Base-by-base conservation (phyloP, 805 yeast species). In the Sugiyamaella chiloensis region DNA sequence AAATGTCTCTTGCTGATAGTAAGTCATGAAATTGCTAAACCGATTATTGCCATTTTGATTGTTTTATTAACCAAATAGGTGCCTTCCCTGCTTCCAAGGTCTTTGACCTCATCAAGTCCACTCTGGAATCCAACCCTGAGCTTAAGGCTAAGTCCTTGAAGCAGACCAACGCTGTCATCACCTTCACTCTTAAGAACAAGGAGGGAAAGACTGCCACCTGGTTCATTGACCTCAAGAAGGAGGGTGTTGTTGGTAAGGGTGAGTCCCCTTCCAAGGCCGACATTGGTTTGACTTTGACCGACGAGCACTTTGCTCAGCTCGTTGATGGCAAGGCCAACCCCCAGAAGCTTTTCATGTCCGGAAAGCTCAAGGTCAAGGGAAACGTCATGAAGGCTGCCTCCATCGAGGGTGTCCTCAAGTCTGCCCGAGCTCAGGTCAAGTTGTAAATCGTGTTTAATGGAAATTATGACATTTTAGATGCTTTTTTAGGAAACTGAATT, bases 331-430 rank as follows among this genome's bases (percentile, higher is more conserved):
- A 86, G 74, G 81, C 88, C 54, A 83, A 83, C 66, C 87, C 95
- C 40, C 95, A 87, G 69, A 83, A 81, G 70, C 76, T 87, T 61
- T 87, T 86, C 67, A 79, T 87, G 85, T 71, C 77, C 59, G 96
- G 96, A 35, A 84, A 83, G 68, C 78, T 87, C 67, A 87, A 86
- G 75, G 82, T 87, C 55, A 85, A 83, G 74, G 96, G 96, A 56
- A 86, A 88, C 71, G 83, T 87, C 71, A 85, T 85, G 90, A 87
- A 87, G 75, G 95, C 95, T 46, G 79, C 90, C 39, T 78, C 79
- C 51, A 78, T 85, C 51, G 91, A 85, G 67, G 70, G 75, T 42
- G 78, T 85, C 42, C 75, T 85, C 69, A 81, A 81, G 73, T 63
- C 69, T 48, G 76, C 77, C 20, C 75, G 76, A 16, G 60, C 63